phyloP scores from a whole-genome alignment of 768 basidiomycete genomes.

The Psilocybe tampanensis region DNA sequence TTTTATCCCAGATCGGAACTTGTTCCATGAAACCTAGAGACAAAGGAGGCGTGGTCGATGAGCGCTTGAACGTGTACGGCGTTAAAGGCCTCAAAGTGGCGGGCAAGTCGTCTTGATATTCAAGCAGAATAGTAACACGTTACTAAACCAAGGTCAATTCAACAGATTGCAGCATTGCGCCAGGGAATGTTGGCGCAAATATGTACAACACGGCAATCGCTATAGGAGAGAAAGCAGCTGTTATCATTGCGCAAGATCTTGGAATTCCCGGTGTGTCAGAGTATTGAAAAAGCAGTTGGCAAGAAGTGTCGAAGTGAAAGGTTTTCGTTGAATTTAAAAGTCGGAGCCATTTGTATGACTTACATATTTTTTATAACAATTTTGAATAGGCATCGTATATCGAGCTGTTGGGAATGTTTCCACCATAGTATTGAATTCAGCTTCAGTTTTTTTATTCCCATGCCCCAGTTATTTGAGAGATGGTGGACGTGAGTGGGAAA shows the following conservation, averaged over 20 bases:
- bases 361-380: no score
- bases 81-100: conserved; percentile 28
- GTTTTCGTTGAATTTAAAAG: neutral
- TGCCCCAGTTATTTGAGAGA: neutral
- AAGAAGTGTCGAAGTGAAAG: no score
- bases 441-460: neutral
- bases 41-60: conserved; percentile 23
- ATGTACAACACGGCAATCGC: conserved; percentile 36
- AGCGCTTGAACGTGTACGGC: conserved; percentile 29
- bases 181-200: conserved; percentile 28
- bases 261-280: conserved; percentile 23
- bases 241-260: conserved; percentile 50
- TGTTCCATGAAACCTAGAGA: conserved; percentile 29
- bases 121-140: neutral
- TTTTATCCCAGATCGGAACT: conserved; percentile 21
- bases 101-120: conserved; percentile 10
- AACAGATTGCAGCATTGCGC: conserved; percentile 21
- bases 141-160: neutral
- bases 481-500: neutral
- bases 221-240: conserved; percentile 58
- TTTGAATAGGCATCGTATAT: no score
- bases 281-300: no score
- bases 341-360: neutral
- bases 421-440: neutral
- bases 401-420: neutral